These are phyloP conservation scores for Trametes villosa DNA, from an alignment of 768 basidiomycete species.

Conservation along the genomic window DNA sequence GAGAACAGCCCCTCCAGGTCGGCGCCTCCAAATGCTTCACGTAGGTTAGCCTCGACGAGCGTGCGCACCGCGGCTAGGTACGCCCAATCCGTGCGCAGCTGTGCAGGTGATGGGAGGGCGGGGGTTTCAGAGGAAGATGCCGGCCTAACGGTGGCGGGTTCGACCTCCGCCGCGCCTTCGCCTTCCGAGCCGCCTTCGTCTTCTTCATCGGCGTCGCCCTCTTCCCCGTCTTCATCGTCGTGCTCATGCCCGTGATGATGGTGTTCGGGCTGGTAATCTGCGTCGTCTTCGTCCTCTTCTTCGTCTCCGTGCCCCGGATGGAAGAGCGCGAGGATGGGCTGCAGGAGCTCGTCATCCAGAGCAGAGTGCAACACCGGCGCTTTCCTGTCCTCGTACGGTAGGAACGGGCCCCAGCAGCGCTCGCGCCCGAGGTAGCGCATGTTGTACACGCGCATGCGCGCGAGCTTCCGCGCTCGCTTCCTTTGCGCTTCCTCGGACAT, in stretches of 20 bases:
- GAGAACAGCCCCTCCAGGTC: conserved; percentile 31
- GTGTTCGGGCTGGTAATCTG: conserved; percentile 11
- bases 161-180: no score
- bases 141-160: neutral
- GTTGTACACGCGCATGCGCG: conserved; percentile 33
- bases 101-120: conserved; percentile 15
- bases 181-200: conserved; percentile 12
- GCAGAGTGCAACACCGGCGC: neutral
- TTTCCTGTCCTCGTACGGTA: conserved; percentile 14
- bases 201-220: conserved; percentile 5
- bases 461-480: conserved; percentile 28
- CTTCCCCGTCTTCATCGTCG: neutral
- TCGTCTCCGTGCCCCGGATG: conserved; percentile 27
- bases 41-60: conserved; percentile 56
- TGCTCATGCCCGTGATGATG: conserved; percentile 21
- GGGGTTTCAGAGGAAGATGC: neutral
- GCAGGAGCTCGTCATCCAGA: conserved; percentile 21
- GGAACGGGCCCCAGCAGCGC: conserved; percentile 33
- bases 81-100: conserved; percentile 50
- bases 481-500: conserved; percentile 21
- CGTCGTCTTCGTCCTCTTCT: conserved; percentile 21
- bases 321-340: conserved; percentile 24
- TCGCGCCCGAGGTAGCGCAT: conserved; percentile 29
- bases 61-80: conserved; percentile 55
- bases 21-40: conserved; percentile 40